phyloP scores from a whole-genome alignment of 495 filamentous ascomycete species.

The Penicillium paradoxum region DNA sequence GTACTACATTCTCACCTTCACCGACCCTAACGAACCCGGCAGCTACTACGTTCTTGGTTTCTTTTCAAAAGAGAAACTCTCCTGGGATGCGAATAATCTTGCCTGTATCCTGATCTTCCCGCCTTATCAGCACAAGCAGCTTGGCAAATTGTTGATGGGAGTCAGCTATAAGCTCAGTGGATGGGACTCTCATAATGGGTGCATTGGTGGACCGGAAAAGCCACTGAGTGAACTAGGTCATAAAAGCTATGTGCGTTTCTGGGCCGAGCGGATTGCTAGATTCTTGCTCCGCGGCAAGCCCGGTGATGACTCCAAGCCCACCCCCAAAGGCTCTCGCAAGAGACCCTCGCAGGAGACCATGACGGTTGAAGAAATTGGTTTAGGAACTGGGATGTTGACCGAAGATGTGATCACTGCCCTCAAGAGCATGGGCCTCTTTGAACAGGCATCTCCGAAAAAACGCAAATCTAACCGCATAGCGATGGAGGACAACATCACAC shows the following conservation, averaged over 20 bases:
- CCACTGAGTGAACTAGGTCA: constrained; percentile 80
- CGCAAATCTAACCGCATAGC: constrained; percentile 26
- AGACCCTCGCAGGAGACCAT: constrained; percentile 35
- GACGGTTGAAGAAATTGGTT: constrained; percentile 52
- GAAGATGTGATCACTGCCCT: constrained; percentile 80
- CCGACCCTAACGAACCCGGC: constrained; percentile 31
- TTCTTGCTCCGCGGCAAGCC: constrained; percentile 45
- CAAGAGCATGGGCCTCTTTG: constrained; percentile 69
- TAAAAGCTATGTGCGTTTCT: constrained; percentile 75
- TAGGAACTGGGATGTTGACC: constrained; percentile 69
- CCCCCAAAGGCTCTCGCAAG: constrained; percentile 31
- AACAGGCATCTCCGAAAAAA: constrained; percentile 46
- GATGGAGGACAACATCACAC: constrained; percentile 21
- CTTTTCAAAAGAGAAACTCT: constrained; percentile 97
- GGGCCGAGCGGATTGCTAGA: constrained; percentile 73
- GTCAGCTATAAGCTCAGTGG: constrained; percentile 89
- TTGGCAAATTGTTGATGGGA: constrained; percentile 87
- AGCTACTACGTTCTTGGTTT: constrained; percentile 71
- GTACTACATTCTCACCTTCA: constrained; percentile 78
- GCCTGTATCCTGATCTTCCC: constrained; percentile 97
- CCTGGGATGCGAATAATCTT: constrained; percentile 97
- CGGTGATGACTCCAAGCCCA: constrained; percentile 25
- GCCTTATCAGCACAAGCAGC: constrained; percentile 84
- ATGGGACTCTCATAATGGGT: constrained; percentile 57
- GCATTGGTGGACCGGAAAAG: constrained; percentile 89